Evolutionary conservation across 257 asterid genomes (phyloP), one percentile per base, ranked within the genome.

Genomic region (Prunella vulgaris): DNA sequence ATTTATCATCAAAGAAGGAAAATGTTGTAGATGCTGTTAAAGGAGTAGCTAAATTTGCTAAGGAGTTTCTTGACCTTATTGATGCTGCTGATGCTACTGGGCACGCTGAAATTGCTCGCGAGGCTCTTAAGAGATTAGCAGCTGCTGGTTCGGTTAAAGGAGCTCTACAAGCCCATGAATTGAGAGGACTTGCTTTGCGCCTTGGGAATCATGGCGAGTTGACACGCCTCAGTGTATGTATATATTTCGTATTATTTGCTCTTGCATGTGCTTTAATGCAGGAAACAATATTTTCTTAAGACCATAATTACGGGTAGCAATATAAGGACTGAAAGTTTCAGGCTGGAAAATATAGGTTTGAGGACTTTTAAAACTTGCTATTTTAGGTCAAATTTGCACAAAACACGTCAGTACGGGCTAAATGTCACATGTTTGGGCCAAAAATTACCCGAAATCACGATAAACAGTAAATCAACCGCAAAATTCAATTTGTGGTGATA

Each of bases 51-150:
- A 93, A 90, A 70, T 93, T 84, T 80, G 96, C 95, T 1, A 88
- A 84, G 82, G 98, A 93, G 84, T 93, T 90, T 66, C 79, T 88
- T 76, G 90, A 87, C 38, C 90, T 93, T 54, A 86, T 88, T 65
- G 98, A 93, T 84, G 93, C 98, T 74, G 98, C 98, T 8, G 97
- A 93, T 87, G 98, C 98, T 53, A 93, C 98, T 30, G 98, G 82
- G 63, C 96, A 93, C 79, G 87, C 82, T 73, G 95, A 90, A 27
- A 93, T 88, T 75, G 98, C 96, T 40, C 96, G 98, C 25, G 98
- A 93, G 77, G 97, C 98, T 75, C 91, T 89, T 24, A 93, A 90
- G 84, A 82, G 97, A 74, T 76, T 93, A 77, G 98, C 97, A 69
- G 97, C 97, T 65, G 97, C 98, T 20, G 98, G 92, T 75, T 88